phyloP scores from a whole-genome alignment of 108 stramenopile genomes.

The Discostella stelligeroides region DNA sequence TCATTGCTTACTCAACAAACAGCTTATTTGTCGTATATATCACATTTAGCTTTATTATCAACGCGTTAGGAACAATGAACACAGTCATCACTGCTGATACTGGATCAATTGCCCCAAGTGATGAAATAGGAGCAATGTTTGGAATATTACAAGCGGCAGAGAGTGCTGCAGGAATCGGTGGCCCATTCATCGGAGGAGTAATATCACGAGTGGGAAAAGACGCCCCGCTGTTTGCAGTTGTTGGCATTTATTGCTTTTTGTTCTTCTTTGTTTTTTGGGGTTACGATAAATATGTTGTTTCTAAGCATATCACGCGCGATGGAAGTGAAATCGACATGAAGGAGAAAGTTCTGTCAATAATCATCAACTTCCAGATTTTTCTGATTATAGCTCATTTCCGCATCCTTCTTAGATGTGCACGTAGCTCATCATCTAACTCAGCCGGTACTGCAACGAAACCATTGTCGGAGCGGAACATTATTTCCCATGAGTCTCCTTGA shows the following conservation, averaged over 20 bases:
- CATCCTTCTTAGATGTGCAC: slow-evolving; percentile 4
- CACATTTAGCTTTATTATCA: slow-evolving; percentile 68
- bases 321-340: background rate
- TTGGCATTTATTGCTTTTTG: slow-evolving; percentile 56
- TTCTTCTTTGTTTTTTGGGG: slow-evolving; percentile 54
- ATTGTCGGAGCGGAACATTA: slow-evolving; percentile 53
- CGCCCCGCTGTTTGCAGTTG: slow-evolving; percentile 67
- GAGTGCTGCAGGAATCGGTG: slow-evolving; percentile 75
- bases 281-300: slow-evolving; percentile 49
- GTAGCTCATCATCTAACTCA: slow-evolving; percentile 36
- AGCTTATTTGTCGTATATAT: slow-evolving; percentile 55
- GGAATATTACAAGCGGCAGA: slow-evolving; percentile 75
- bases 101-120: slow-evolving; percentile 60
- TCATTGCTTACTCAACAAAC: slow-evolving; percentile 64
- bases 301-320: background rate
- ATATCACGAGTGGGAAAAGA: slow-evolving; percentile 47
- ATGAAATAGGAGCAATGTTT: slow-evolving; percentile 78
- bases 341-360: background rate
- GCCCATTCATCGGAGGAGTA: slow-evolving; percentile 70
- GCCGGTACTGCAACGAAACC: slow-evolving; percentile 43
- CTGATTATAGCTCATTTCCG: background rate
- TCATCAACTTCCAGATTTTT: background rate
- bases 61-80: slow-evolving; percentile 76
- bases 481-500: slow-evolving; percentile 50
- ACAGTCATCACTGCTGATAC: slow-evolving; percentile 82